phyloP scores from a whole-genome alignment of 805 yeast genomes.

The Teunomyces aglyptinius region DNA sequence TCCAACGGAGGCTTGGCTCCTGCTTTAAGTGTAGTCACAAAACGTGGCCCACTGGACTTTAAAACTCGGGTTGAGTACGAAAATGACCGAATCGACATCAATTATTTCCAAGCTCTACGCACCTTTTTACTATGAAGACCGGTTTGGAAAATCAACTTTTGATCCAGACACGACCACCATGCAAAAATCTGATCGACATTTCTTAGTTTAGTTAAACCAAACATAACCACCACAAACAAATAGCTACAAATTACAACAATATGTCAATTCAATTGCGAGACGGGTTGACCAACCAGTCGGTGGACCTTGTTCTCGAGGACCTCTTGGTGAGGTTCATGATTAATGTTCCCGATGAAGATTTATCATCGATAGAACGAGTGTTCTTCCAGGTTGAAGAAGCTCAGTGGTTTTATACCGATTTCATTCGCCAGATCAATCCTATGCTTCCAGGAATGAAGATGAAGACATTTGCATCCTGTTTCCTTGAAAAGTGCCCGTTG shows the following conservation, averaged over 20 bases:
- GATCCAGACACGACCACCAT: neutral
- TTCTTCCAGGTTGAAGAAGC: conserved; percentile 97
- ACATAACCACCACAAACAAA: conserved; percentile 7
- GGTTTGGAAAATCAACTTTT: neutral
- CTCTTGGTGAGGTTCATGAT: conserved; percentile 84
- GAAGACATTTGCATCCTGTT: conserved; percentile 66
- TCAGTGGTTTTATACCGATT: conserved; percentile 95
- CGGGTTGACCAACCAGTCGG: conserved; percentile 59
- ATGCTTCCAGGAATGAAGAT: conserved; percentile 73
- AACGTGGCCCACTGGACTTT: conserved; percentile 25
- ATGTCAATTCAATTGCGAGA: conserved; percentile 62
- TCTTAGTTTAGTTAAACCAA: neutral
- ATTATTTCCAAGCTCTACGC: too few species aligned
- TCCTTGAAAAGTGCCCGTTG: conserved; percentile 69
- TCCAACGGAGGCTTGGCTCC: conserved; percentile 40
- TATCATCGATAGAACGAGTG: conserved; percentile 74
- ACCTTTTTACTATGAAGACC: too few species aligned
- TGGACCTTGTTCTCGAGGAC: conserved; percentile 79
- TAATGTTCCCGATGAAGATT: conserved; percentile 89
- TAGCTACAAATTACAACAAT: conserved; percentile 2
- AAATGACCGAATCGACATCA: neutral
- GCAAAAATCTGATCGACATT: conserved; percentile 4
- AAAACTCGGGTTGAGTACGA: conserved; percentile 6
- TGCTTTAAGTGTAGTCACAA: conserved; percentile 34
- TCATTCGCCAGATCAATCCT: conserved; percentile 69